Conservation (phyloP, 495 filamentous ascomycete species). For the Pyronema domesticum region DNA sequence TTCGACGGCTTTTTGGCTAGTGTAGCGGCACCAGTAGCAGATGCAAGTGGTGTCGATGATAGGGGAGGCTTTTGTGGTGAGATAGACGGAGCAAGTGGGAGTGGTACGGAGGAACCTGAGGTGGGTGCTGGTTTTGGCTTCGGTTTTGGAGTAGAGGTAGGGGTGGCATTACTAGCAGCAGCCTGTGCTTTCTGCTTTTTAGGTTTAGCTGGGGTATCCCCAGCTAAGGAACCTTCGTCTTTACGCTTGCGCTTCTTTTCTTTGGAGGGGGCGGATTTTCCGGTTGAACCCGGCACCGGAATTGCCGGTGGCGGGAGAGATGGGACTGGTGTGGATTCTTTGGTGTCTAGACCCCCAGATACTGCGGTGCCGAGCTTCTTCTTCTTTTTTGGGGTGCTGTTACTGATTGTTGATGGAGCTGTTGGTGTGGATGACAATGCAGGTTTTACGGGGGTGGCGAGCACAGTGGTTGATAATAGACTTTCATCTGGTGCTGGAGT, state of each 20-base stretch:
- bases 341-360: neutral
- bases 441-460: slow-evolving; percentile 3
- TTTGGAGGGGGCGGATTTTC: neutral
- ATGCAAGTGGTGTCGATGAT: neutral
- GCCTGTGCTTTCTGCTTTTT: slow-evolving; percentile 18
- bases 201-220: neutral
- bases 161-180: slow-evolving; percentile 6
- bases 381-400: slow-evolving; percentile 17
- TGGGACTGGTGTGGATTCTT: slow-evolving; percentile 5
- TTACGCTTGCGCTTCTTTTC: slow-evolving; percentile 23
- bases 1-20: neutral
- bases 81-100: neutral
- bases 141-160: slow-evolving; percentile 6
- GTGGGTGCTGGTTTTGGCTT: slow-evolving; percentile 8
- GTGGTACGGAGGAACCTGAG: neutral
- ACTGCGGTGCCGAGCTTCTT: slow-evolving; percentile 12
- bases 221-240: slow-evolving; percentile 2
- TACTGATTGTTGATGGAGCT: neutral
- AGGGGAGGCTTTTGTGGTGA: neutral
- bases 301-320: slow-evolving; percentile 5
- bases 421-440: neutral
- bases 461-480: neutral
- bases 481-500: neutral
- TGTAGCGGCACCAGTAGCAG: neutral
- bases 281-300: neutral